These are phyloP conservation scores for Pseudogymnoascus verrucosus DNA, from an alignment of 2,329 filamentous ascomycete species.

Conservation along the genomic window DNA sequence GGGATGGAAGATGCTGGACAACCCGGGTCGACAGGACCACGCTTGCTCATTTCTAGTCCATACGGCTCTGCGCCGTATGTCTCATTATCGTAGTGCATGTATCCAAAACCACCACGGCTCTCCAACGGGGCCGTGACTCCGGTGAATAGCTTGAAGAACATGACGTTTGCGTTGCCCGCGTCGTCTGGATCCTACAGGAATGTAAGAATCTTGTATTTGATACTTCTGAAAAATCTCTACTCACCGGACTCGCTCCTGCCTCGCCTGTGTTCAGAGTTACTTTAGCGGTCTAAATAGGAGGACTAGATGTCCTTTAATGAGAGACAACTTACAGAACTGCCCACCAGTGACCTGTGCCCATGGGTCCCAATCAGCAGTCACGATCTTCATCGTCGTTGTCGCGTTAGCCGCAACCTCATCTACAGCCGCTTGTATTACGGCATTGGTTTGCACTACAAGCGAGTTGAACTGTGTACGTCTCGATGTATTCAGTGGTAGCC, in stretches of 20 bases:
- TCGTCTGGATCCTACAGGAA: constrained; percentile 19
- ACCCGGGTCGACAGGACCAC: constrained; percentile 21
- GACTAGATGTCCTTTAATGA: too few relatives aligned
- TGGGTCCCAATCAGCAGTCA: constrained; percentile 20
- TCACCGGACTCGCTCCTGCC: too few relatives aligned
- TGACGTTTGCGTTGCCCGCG: constrained; percentile 24
- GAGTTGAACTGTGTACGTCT: constrained; percentile 26
- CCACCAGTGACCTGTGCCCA: constrained; percentile 25
- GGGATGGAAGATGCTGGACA: constrained; percentile 16
- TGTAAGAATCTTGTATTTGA: too few relatives aligned
- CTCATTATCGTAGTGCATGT: constrained; percentile 9
- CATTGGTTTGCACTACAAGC: constrained; percentile 24
- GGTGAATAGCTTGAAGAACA: constrained; percentile 29
- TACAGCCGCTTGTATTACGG: constrained; percentile 24
- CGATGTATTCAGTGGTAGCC: too few relatives aligned
- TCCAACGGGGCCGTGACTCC: background rate
- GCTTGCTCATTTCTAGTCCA: constrained; percentile 1
- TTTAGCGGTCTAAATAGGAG: too few relatives aligned
- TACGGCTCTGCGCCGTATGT: constrained; percentile 11
- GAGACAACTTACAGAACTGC: constrained; percentile 27
- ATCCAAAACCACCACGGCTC: background rate
- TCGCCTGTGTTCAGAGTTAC: background rate
- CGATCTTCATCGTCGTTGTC: constrained; percentile 20
- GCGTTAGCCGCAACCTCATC: constrained; percentile 18
- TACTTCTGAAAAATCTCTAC: too few relatives aligned